These are phyloP conservation scores for Chytridium lagenaria DNA, from an alignment of 371 early-diverging fungal genomes.

Conservation along the genomic window DNA sequence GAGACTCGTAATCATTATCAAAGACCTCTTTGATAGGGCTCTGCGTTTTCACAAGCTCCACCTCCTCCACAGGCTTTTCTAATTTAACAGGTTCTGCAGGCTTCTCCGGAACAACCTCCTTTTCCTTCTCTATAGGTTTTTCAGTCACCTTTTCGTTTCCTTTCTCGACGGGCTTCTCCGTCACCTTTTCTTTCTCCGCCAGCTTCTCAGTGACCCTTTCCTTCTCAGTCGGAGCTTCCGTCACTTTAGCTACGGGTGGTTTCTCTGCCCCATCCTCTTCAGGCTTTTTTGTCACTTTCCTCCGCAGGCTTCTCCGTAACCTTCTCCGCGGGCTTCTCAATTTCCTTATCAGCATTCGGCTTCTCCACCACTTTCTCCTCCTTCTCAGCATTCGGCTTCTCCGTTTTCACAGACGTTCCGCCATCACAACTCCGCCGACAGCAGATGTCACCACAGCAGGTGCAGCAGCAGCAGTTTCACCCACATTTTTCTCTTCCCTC, in stretches of 20 bases:
- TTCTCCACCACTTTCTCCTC: not conserved
- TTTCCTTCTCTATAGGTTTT: not conserved
- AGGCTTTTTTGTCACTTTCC: not conserved
- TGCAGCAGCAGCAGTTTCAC: not conserved
- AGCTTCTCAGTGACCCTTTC: not conserved
- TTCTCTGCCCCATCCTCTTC: not conserved
- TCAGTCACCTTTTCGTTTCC: not conserved
- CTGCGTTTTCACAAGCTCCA: not conserved
- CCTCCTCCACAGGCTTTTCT: conserved; percentile 9
- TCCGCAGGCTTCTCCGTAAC: not conserved
- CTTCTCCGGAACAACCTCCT: not conserved
- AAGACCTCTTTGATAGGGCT: not conserved
- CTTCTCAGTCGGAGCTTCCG: not conserved
- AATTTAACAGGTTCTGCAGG: not conserved
- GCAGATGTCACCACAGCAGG: no score
- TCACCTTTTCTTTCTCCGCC: not conserved
- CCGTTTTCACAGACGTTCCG: no score
- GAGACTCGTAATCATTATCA: not conserved
- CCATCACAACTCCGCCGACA: no score
- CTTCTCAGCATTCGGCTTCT: no score
- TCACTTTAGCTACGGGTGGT: not conserved
- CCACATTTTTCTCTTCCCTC: not conserved
- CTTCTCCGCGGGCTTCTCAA: not conserved
- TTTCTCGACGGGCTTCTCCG: not conserved
- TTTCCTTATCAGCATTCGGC: not conserved